Evolutionary conservation across 331 rosid genomes (phyloP).

Genomic region (Saraca asoca): DNA sequence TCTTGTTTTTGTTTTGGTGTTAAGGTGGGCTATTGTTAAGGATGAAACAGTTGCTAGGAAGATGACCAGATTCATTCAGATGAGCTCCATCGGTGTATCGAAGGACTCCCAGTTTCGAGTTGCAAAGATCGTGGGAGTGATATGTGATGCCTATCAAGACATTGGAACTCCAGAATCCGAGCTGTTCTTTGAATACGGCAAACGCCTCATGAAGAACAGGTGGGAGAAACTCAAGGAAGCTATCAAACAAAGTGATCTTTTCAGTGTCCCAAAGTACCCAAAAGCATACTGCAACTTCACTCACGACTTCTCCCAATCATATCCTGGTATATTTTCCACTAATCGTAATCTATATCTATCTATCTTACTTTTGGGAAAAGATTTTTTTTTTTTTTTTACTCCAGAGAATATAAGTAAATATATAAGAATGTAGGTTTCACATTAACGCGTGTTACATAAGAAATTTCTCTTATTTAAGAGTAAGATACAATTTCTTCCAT

Average conservation of each 20-base stretch:
- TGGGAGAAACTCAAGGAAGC: constrained; percentile 61
- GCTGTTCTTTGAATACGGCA: constrained; percentile 53
- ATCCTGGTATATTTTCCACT: constrained; percentile 38
- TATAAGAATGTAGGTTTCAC: too few species aligned
- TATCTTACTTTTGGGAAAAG: background rate
- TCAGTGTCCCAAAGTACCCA: constrained; percentile 47
- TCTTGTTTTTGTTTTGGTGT: constrained; percentile 26
- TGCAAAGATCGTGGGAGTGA: constrained; percentile 59
- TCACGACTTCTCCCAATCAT: constrained; percentile 44
- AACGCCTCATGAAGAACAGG: constrained; percentile 49
- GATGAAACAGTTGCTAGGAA: constrained; percentile 64
- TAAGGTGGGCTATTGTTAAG: constrained; percentile 81
- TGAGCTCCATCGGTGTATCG: constrained; percentile 69
- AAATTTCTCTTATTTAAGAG: too few species aligned
- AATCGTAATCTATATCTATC: too few species aligned
- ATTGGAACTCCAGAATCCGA: constrained; percentile 35
- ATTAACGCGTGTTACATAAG: too few species aligned
- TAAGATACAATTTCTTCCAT: too few species aligned
- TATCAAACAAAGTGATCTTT: constrained; percentile 31
- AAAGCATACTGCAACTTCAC: constrained; percentile 53
- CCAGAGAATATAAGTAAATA: too few species aligned
- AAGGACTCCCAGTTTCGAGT: constrained; percentile 77
- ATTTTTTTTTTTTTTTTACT: background rate
- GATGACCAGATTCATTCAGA: constrained; percentile 58
- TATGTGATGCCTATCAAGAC: constrained; percentile 57